Conservation (phyloP, 148 eudicot genomes). For the Agrostemma githago region DNA sequence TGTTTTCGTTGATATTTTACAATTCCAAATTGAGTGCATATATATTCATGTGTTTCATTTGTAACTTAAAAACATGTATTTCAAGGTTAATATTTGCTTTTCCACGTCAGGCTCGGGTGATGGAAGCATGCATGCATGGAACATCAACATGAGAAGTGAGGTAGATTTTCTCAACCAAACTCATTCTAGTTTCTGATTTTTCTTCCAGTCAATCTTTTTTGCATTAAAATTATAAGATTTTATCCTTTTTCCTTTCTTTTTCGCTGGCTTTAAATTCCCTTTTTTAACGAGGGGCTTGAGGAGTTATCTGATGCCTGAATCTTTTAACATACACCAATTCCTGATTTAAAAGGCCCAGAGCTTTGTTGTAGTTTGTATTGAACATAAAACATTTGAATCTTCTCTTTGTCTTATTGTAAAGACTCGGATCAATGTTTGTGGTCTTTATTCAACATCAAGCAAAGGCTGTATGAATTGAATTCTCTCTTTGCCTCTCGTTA, state of each 20-base stretch:
- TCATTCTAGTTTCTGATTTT: not conserved
- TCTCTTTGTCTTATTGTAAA: not conserved
- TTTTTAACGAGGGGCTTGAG: not conserved
- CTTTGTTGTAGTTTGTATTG: too few relatives aligned
- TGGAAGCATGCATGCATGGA: slow-evolving; percentile 87
- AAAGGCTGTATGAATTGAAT: not conserved
- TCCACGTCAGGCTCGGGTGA: slow-evolving; percentile 74
- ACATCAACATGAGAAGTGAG: slow-evolving; percentile 52
- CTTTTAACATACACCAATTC: not conserved
- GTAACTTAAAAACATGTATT: not conserved
- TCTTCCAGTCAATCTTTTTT: not conserved
- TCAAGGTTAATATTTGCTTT: not conserved
- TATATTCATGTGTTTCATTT: not conserved
- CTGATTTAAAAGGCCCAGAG: not conserved
- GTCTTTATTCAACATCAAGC: not conserved
- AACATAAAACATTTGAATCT: too few relatives aligned
- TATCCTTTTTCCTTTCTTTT: not conserved
- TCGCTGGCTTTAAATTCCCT: not conserved
- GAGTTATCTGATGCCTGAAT: not conserved
- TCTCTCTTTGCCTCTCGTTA: not conserved
- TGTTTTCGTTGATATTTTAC: not conserved
- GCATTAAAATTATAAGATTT: not conserved
- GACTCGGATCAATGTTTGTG: not conserved
- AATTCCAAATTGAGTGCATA: not conserved
- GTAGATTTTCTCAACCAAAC: slow-evolving; percentile 25